Base-by-base conservation (phyloP, 2,329 filamentous ascomycete genomes). In the Fusarium denticulatum region DNA sequence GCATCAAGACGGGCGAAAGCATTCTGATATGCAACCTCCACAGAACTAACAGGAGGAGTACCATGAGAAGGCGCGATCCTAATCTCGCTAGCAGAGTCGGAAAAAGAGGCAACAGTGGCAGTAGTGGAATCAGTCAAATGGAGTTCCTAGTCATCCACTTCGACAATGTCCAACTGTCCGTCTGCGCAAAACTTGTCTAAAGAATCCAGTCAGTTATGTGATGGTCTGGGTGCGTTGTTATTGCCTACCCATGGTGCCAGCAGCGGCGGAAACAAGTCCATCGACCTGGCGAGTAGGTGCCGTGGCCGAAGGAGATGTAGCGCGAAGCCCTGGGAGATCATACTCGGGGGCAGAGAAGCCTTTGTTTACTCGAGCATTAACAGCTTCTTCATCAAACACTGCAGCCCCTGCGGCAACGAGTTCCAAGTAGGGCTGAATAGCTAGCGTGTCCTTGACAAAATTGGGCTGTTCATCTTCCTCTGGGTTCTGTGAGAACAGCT, bases 381-480 rank as follows among this genome's bases (percentile, higher is more conserved):
- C 4, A 26, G 28, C 28, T 5, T 55, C 14, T 26, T 56, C 55
- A 7, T 42, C 18, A 5, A 56, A 42, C 20, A 6, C 18, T 5
- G 9, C 11, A 18, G 7, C 14, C 6, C 24, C 36, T 2, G 13
- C 22, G 3, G 34, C 57, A 5, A 53, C 15, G 3, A 24, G 32
- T 15, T 64, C 39, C 7, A 64, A 60, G 12, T 45, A 59, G 7
- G 15, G 6, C 9, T 26, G 39, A 4, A 40, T 4, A 1, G 9
- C 5, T 3, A 42, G 5, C 14, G 28, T 7, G 20, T 52, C 32
- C 0, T 9, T 6, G 8, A 43, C 5, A 16, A 43, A 2, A 0
- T 13, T 6, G 0, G 61, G 26, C 4, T 1, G 18, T 9, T 18
- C 22, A 13, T 9, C 5, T 4, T 15, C 3, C 7, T 9, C 13